Percentiles rank a stretch among this genome's conserved stretches.
Conservation (phyloP, 768 basidiomycete genomes). For the Kwoniella bestiolae region DNA sequence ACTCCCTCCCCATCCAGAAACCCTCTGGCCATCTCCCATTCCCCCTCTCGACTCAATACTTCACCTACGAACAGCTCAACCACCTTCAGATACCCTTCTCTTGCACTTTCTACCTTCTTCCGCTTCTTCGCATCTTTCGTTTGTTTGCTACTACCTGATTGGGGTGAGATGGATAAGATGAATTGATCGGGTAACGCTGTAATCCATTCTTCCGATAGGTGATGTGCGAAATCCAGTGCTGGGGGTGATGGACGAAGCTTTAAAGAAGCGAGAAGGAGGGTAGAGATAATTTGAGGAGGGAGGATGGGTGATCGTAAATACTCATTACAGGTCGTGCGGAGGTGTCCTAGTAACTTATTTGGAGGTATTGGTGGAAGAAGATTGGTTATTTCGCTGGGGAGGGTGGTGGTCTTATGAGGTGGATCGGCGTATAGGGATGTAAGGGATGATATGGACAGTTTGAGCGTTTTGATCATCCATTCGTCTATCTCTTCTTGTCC, state of each 20-base stretch:
- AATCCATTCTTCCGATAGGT: slow-evolving; percentile 42
- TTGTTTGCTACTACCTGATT: too few relatives aligned
- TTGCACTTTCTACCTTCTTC: slow-evolving; percentile 35
- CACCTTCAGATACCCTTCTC: slow-evolving; percentile 49
- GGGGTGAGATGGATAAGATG: slow-evolving; percentile 27
- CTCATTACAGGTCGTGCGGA: background rate
- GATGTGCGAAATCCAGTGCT: slow-evolving; percentile 35
- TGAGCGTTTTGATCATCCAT: slow-evolving; percentile 43
- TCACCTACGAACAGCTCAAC: slow-evolving; percentile 51
- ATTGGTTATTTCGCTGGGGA: slow-evolving; percentile 15
- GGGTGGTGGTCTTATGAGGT: slow-evolving; percentile 13
- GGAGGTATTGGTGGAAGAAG: slow-evolving; percentile 33
- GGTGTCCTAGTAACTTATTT: slow-evolving; percentile 14
- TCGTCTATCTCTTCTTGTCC: slow-evolving; percentile 11
- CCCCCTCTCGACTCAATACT: slow-evolving; percentile 43
- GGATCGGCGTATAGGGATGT: slow-evolving; percentile 47
- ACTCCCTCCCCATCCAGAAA: slow-evolving; percentile 48
- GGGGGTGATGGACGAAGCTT: slow-evolving; percentile 33
- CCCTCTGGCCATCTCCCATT: slow-evolving; percentile 52
- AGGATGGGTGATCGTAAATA: slow-evolving; percentile 13
- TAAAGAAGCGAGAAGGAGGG: slow-evolving; percentile 43
- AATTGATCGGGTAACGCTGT: slow-evolving; percentile 36
- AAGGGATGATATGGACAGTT: slow-evolving; percentile 39
- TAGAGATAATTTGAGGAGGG: slow-evolving; percentile 43
- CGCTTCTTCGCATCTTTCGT: slow-evolving; percentile 2